Conservation (phyloP, 1,139 yeast species). For the Yamadazyma sp. region DNA sequence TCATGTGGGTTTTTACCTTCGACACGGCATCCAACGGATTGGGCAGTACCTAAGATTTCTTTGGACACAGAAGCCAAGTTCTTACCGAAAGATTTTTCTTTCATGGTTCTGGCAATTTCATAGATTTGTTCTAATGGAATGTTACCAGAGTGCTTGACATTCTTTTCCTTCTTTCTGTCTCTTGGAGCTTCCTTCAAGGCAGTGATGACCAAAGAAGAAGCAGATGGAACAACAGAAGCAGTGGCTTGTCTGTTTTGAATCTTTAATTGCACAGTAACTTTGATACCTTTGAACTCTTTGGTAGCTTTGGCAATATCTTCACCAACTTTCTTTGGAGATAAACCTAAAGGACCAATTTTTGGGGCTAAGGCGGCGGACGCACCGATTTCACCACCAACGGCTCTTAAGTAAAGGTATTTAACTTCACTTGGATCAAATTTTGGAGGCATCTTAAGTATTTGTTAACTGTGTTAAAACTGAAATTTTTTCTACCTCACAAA, state of each 20-base stretch:
- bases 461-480: constrained; percentile 9
- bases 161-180: constrained; percentile 99
- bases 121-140: constrained; percentile 94
- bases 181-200: constrained; percentile 99
- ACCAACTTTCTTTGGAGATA: constrained; percentile 99
- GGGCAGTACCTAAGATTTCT: constrained; percentile 99
- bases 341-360: constrained; percentile 99
- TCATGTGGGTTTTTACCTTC: constrained; percentile 99
- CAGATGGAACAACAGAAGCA: constrained; percentile 99
- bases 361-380: constrained; percentile 99
- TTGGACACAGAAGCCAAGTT: constrained; percentile 93
- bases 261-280: constrained; percentile 97
- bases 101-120: constrained; percentile 98
- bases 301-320: constrained; percentile 99
- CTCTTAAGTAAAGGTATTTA: constrained; percentile 98
- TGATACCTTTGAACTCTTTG: constrained; percentile 97
- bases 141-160: constrained; percentile 99
- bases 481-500: constrained; percentile 13
- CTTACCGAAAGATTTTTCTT: constrained; percentile 97
- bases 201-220: constrained; percentile 97
- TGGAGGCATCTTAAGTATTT: constrained; percentile 72
- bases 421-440: constrained; percentile 99
- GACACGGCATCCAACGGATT: constrained; percentile 98
- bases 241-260: constrained; percentile 99
- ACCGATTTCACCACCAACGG: constrained; percentile 99